Conservation (phyloP, 2,329 filamentous ascomycete species). For the Biscogniauxia sp. region DNA sequence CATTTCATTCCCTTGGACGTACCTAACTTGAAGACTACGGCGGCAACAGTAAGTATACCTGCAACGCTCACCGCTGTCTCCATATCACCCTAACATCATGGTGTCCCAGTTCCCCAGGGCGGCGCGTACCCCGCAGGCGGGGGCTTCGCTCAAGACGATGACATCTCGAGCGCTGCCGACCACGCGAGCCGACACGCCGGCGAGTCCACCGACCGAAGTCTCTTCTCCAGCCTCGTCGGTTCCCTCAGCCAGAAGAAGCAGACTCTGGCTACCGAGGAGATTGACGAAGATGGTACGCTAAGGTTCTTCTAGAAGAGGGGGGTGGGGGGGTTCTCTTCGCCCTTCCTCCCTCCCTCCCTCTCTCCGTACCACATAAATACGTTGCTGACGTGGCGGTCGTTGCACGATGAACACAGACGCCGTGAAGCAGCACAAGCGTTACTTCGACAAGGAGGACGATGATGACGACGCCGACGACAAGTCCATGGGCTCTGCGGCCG, state of each 20-base stretch:
- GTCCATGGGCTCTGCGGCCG: conserved; percentile 69
- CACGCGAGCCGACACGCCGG: conserved; percentile 48
- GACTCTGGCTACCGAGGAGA: conserved; percentile 43
- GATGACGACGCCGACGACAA: conserved; percentile 46
- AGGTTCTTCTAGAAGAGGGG: too few relatives aligned
- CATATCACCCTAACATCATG: neutral
- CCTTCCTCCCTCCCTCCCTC: neutral
- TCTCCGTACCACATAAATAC: neutral
- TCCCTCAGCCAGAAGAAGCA: conserved; percentile 49
- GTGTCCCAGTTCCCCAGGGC: conserved; percentile 28
- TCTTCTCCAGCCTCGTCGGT: conserved; percentile 50
- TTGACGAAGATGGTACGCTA: conserved; percentile 49
- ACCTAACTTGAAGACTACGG: conserved; percentile 13
- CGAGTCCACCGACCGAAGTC: conserved; percentile 42
- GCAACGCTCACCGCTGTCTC: too few relatives aligned
- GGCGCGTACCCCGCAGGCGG: conserved; percentile 33
- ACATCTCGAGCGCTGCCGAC: conserved; percentile 47
- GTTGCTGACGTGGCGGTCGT: neutral
- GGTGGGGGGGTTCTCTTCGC: too few relatives aligned
- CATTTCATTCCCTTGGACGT: too few relatives aligned
- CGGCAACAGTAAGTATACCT: conserved; percentile 22
- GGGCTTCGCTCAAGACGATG: conserved; percentile 42
- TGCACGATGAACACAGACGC: conserved; percentile 47
- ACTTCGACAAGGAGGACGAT: conserved; percentile 58
- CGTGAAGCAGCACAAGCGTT: conserved; percentile 71